phyloP scores from a whole-genome alignment of 495 filamentous ascomycete genomes.

The Alectoria sarmentosa region DNA sequence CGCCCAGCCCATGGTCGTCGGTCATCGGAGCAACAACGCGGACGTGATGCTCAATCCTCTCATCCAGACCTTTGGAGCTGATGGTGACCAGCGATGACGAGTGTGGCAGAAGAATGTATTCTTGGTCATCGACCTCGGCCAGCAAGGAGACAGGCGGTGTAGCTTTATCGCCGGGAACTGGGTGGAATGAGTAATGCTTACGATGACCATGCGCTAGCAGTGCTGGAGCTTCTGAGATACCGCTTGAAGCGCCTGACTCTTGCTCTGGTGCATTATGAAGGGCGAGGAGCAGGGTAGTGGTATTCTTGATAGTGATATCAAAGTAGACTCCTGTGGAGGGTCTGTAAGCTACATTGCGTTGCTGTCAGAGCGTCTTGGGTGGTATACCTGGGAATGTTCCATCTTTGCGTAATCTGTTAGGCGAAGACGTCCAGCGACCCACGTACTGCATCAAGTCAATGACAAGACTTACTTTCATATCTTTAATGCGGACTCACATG shows the following conservation, averaged over 20 bases:
- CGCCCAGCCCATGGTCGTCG: constrained; percentile 28
- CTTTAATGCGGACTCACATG: constrained; percentile 22
- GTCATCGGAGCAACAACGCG: constrained; percentile 35
- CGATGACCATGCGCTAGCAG: constrained; percentile 7
- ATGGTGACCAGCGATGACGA: constrained; percentile 28
- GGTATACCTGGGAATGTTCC: constrained; percentile 33
- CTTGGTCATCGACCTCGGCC: constrained; percentile 32
- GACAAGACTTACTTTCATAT: background rate
- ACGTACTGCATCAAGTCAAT: constrained; percentile 27
- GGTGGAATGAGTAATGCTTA: constrained; percentile 27
- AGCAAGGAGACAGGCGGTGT: constrained; percentile 33
- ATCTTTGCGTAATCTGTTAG: constrained; percentile 32
- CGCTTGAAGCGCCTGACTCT: constrained; percentile 1
- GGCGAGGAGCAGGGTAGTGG: constrained; percentile 31
- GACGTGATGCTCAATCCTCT: constrained; percentile 27
- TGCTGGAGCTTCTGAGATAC: background rate
- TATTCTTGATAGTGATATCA: constrained; percentile 32
- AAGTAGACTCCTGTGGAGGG: constrained; percentile 33
- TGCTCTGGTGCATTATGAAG: constrained; percentile 28
- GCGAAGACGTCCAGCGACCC: constrained; percentile 33
- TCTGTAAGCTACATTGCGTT: background rate
- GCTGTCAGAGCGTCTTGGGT: background rate
- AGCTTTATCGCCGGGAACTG: constrained; percentile 25
- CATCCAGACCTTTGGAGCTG: constrained; percentile 26
- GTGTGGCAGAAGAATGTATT: constrained; percentile 33